These are phyloP conservation scores for Collybiopsis luxurians DNA, from an alignment of 768 basidiomycete species.

Conservation along the genomic window DNA sequence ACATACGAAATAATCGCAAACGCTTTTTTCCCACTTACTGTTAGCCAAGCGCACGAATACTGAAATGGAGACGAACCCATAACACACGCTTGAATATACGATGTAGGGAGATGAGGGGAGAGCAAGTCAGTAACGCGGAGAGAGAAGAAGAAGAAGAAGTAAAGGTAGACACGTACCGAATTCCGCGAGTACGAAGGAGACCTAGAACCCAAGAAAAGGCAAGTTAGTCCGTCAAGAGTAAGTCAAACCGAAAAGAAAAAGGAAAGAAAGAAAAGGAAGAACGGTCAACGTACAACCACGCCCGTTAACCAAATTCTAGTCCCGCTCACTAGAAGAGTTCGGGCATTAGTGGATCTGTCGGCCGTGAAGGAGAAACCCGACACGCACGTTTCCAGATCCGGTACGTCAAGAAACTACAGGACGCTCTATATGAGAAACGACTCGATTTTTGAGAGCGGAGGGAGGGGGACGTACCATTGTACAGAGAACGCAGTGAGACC, in stretches of 20 bases:
- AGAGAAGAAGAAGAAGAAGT: too few relatives aligned
- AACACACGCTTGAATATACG: too few relatives aligned
- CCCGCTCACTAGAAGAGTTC: constrained; percentile 38
- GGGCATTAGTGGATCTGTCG: background rate
- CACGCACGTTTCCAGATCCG: constrained; percentile 44
- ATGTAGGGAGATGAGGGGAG: too few relatives aligned
- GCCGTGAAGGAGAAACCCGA: background rate
- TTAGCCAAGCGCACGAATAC: too few relatives aligned
- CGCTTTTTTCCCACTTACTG: too few relatives aligned
- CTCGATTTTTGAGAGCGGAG: constrained; percentile 3
- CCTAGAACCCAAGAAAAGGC: constrained; percentile 17
- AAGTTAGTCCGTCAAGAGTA: too few relatives aligned
- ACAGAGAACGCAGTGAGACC: constrained; percentile 47
- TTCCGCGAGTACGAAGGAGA: constrained; percentile 34
- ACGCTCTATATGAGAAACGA: background rate
- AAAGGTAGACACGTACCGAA: too few relatives aligned
- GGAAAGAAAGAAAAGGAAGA: background rate
- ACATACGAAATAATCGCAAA: constrained; percentile 9
- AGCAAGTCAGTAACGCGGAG: too few relatives aligned
- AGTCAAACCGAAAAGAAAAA: background rate
- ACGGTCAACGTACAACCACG: constrained; percentile 33
- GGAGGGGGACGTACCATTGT: constrained; percentile 33
- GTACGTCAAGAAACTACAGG: constrained; percentile 41
- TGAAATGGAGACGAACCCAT: background rate
- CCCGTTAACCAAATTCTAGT: constrained; percentile 30